Conservation (phyloP, 495 filamentous ascomycete genomes). For the Thozetella sp. region DNA sequence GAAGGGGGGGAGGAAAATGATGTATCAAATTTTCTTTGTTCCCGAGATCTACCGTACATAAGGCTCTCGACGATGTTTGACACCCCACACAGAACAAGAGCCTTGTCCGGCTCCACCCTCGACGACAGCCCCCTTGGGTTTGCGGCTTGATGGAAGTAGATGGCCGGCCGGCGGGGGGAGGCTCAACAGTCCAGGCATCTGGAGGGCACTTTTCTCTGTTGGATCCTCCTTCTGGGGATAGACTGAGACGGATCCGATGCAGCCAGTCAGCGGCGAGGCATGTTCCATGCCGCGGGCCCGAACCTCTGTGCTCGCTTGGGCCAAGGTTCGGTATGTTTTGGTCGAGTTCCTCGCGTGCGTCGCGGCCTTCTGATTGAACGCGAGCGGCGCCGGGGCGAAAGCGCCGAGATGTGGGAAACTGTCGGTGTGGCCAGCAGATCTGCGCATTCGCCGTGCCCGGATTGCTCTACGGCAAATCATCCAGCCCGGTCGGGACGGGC, state of each 20-base stretch:
- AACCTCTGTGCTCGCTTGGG: not conserved
- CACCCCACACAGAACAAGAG: not conserved
- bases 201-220: no score
- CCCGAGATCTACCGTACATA: not conserved
- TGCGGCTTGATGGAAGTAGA: no score
- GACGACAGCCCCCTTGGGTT: not conserved
- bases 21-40: conserved; percentile 5
- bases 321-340: not conserved
- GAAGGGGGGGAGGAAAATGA: not conserved
- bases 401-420: not conserved
- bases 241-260: no score
- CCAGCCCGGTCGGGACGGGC: no score
- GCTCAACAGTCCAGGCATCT: no score
- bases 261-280: not conserved
- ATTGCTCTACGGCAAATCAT: no score
- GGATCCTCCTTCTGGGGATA: no score
- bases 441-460: no score
- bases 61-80: not conserved
- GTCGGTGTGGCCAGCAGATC: not conserved
- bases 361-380: no score
- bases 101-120: not conserved
- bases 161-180: no score
- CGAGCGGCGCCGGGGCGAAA: no score
- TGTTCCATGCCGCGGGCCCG: not conserved
- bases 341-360: no score